These are phyloP conservation scores for Elaphomyces granulatus DNA, from an alignment of 495 filamentous ascomycete species.

Conservation along the genomic window DNA sequence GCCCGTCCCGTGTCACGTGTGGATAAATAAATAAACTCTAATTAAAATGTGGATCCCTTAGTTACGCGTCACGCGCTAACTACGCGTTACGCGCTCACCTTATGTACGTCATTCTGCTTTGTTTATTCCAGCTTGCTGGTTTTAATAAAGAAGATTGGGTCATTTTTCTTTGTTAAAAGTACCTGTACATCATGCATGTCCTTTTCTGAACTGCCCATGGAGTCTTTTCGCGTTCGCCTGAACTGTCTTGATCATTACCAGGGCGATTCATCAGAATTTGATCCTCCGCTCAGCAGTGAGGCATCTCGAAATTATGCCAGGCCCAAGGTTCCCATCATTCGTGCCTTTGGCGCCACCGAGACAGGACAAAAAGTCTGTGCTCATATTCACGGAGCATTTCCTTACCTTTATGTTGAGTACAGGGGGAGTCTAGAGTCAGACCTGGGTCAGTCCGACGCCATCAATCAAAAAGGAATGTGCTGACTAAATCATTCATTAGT, in stretches of 20 bases:
- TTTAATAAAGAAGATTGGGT: too few relatives aligned
- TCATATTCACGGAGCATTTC: constrained; percentile 90
- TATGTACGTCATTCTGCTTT: too few relatives aligned
- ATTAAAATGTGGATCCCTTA: too few relatives aligned
- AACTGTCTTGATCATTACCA: constrained; percentile 96
- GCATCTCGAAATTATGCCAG: constrained; percentile 34
- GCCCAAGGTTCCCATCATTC: constrained; percentile 70
- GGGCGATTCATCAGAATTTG: constrained; percentile 57
- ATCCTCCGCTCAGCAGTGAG: constrained; percentile 53
- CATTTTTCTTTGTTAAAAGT: neutral
- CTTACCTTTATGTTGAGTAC: constrained; percentile 88
- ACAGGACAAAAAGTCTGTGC: constrained; percentile 93
- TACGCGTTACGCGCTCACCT: too few relatives aligned
- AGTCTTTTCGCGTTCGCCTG: constrained; percentile 69
- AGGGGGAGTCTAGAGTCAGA: constrained; percentile 49
- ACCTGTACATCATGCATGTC: neutral
- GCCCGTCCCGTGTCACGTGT: too few relatives aligned
- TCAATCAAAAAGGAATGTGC: too few relatives aligned
- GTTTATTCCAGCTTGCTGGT: too few relatives aligned
- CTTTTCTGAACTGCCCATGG: constrained; percentile 27
- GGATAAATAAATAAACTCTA: too few relatives aligned
- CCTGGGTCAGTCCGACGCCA: constrained; percentile 37
- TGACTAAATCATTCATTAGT: constrained; percentile 39
- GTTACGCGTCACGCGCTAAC: too few relatives aligned
- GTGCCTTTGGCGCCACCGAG: constrained; percentile 87